Conservation (phyloP, 768 basidiomycete genomes). For the Tylopilus cervinicoccineus region DNA sequence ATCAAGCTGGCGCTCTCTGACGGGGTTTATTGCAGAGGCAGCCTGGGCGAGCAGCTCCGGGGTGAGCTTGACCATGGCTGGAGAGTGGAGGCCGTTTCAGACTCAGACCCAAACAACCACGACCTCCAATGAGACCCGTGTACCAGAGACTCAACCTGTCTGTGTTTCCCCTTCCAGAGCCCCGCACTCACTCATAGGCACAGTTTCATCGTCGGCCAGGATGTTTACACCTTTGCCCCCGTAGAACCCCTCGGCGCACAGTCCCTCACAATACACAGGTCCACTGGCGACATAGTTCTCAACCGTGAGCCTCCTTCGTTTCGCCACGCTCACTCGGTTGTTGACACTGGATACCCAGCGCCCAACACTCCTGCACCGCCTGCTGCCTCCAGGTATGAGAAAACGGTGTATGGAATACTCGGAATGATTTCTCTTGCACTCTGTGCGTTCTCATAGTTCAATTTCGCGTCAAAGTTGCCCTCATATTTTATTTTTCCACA, state of each 20-base stretch:
- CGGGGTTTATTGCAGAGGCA: constrained; percentile 70
- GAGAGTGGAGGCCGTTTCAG: constrained; percentile 28
- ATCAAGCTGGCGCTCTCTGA: constrained; percentile 89
- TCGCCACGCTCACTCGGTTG: background rate
- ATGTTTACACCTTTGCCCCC: constrained; percentile 78
- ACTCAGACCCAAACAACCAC: constrained; percentile 29
- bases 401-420: constrained; percentile 69
- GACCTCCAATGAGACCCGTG: constrained; percentile 54
- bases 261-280: constrained; percentile 66
- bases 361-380: constrained; percentile 51
- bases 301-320: constrained; percentile 46
- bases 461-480: background rate
- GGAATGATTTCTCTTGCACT: constrained; percentile 74
- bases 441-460: constrained; percentile 43
- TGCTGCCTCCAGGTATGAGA: constrained; percentile 55
- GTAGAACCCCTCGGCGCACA: constrained; percentile 55
- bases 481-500: constrained; percentile 30
- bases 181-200: background rate
- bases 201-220: constrained; percentile 67
- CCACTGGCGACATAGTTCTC: constrained; percentile 71
- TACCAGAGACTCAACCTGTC: constrained; percentile 75
- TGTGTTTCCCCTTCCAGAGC: constrained; percentile 16
- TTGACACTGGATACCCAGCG: constrained; percentile 33
- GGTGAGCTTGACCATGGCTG: constrained; percentile 79
- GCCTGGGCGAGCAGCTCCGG: constrained; percentile 88